Evolutionary conservation across 1,284 basidiomycete genomes (phyloP).

Genomic region (Abortiporus biennis): DNA sequence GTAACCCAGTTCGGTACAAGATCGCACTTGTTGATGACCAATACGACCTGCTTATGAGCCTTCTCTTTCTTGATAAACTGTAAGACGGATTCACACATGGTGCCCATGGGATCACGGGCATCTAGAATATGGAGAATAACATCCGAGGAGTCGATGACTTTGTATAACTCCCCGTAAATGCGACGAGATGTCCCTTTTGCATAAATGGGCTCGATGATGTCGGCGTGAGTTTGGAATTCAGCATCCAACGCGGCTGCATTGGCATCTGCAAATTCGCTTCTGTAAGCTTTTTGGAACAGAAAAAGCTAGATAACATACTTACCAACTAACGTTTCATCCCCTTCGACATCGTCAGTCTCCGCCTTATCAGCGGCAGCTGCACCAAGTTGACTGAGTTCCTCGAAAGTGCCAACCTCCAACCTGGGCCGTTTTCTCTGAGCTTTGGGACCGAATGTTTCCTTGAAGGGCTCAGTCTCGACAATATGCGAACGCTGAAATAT

Average conservation of each 20-base stretch:
- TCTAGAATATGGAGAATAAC: constrained; percentile 87
- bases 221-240: constrained; percentile 60
- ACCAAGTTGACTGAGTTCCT: constrained; percentile 74
- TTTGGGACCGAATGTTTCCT: constrained; percentile 91
- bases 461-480: constrained; percentile 89
- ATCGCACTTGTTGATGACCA: constrained; percentile 88
- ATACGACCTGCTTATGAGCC: constrained; percentile 81
- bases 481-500: constrained; percentile 75
- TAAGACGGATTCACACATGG: constrained; percentile 81
- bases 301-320: background rate
- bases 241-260: constrained; percentile 26
- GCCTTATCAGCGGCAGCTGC: constrained; percentile 38
- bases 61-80: constrained; percentile 85
- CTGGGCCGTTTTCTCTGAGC: constrained; percentile 87
- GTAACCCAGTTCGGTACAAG: background rate
- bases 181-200: constrained; percentile 90
- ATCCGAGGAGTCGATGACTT: constrained; percentile 93
- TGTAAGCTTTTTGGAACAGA: too few relatives aligned
- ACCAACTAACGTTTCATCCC: constrained; percentile 25
- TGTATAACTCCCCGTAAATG: constrained; percentile 98
- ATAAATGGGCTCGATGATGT: constrained; percentile 83
- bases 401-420: constrained; percentile 81
- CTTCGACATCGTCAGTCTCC: constrained; percentile 34
- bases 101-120: constrained; percentile 89
- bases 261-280: too few relatives aligned